Conservation (phyloP, 2,329 filamentous ascomycete species). For the Phialocephala sp. region DNA sequence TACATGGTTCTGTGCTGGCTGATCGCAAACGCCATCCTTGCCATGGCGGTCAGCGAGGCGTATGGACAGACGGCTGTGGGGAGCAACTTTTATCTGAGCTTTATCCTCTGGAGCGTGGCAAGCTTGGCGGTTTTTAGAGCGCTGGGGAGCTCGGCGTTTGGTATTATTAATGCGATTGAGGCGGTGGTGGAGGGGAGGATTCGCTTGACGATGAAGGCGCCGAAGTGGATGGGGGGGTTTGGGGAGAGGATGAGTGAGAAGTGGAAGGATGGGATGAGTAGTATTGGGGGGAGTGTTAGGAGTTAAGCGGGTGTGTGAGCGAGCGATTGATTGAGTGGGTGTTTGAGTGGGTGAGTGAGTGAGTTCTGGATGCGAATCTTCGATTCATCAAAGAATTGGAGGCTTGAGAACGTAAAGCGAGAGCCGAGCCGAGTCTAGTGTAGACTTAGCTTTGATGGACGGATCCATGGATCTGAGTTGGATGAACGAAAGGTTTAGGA, state of each 20-base stretch:
- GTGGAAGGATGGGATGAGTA: constrained; percentile 39
- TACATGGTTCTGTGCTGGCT: constrained; percentile 99
- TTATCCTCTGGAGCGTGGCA: constrained; percentile 93
- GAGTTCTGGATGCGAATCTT: too few relatives aligned
- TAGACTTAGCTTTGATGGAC: too few relatives aligned
- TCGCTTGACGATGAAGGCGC: constrained; percentile 39
- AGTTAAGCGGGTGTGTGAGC: constrained; percentile 18
- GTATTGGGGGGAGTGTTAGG: constrained; percentile 40
- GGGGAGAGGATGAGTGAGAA: constrained; percentile 37
- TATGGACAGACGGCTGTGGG: constrained; percentile 76
- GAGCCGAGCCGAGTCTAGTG: too few relatives aligned
- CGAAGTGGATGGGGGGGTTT: constrained; percentile 39
- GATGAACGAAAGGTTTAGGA: too few relatives aligned
- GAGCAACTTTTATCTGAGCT: constrained; percentile 87
- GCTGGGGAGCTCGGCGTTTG: constrained; percentile 80
- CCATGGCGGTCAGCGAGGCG: constrained; percentile 89
- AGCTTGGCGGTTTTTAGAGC: constrained; percentile 86
- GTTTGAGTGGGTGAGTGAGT: neutral
- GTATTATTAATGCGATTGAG: constrained; percentile 83
- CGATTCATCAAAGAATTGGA: too few relatives aligned
- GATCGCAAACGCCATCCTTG: constrained; percentile 86
- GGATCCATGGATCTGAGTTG: too few relatives aligned
- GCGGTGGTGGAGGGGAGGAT: constrained; percentile 86
- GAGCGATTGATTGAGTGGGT: neutral
- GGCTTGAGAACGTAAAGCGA: too few relatives aligned